A percentile compares a stretch with the other conserved stretches of the same genome.
phyloP scores from a whole-genome alignment of 148 eudicot genomes.

The Chenopodium suecicum region DNA sequence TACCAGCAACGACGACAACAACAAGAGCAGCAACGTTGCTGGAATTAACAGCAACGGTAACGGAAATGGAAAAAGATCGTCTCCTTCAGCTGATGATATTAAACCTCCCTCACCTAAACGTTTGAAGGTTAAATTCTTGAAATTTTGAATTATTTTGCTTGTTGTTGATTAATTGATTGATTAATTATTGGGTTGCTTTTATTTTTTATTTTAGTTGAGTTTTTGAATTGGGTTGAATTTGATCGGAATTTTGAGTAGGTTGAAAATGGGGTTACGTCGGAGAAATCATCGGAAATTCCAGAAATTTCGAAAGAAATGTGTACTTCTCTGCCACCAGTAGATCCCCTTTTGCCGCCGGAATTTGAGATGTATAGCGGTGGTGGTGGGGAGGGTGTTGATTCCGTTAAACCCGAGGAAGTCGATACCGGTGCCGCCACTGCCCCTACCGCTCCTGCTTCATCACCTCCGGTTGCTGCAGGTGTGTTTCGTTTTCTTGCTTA shows the following conservation, averaged over 20 bases:
- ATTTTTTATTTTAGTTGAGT: background rate
- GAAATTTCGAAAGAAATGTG: constrained; percentile 57
- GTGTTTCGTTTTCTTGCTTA: constrained; percentile 6
- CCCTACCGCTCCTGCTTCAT: constrained; percentile 19
- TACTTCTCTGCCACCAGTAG: constrained; percentile 35
- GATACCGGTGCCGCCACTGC: constrained; percentile 21
- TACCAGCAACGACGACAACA: constrained; percentile 11
- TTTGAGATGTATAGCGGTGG: constrained; percentile 29
- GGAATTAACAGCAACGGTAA: constrained; percentile 19
- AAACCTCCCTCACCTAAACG: constrained; percentile 74
- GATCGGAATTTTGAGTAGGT: constrained; percentile 34
- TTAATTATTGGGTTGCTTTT: background rate
- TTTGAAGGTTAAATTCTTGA: constrained; percentile 41
- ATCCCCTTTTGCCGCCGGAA: constrained; percentile 41
- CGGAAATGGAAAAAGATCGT: constrained; percentile 33
- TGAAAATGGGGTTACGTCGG: constrained; percentile 43
- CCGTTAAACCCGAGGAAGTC: constrained; percentile 33
- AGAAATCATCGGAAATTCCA: constrained; percentile 37
- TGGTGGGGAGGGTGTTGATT: constrained; percentile 25
- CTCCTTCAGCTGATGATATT: constrained; percentile 40
- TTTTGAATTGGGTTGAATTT: background rate
- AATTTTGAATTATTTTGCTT: too few relatives aligned
- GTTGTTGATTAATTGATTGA: background rate
- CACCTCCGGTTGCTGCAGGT: constrained; percentile 49
- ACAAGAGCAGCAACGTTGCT: background rate